Conservation (phyloP, 108 stramenopile species). For the Chaetoceros muelleri region DNA sequence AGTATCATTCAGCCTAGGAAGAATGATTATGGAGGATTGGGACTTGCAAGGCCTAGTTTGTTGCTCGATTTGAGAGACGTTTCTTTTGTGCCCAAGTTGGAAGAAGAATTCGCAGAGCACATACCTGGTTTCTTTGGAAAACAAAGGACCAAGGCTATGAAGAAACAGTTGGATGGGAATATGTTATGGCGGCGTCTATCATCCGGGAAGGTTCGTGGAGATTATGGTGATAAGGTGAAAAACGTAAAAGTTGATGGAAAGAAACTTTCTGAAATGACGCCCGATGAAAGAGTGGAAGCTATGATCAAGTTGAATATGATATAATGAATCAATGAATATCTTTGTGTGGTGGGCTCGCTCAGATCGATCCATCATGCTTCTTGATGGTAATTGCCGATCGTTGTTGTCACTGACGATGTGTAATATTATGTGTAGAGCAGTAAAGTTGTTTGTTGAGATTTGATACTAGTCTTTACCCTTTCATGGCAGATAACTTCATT, state of each 20-base stretch:
- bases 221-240: not conserved
- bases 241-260: constrained; percentile 12
- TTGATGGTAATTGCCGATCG: too few relatives aligned
- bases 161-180: constrained; percentile 53
- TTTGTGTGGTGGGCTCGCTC: too few relatives aligned
- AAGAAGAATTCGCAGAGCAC: constrained; percentile 76
- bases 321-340: too few relatives aligned
- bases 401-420: too few relatives aligned
- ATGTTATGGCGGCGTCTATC: constrained; percentile 66
- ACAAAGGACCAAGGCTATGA: constrained; percentile 68
- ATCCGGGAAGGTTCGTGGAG: constrained; percentile 8
- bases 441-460: too few relatives aligned
- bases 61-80: constrained; percentile 61
- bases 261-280: constrained; percentile 28
- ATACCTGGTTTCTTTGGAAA: constrained; percentile 81
- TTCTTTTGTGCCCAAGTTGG: constrained; percentile 45
- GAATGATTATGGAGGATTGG: constrained; percentile 77
- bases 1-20: constrained; percentile 57
- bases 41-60: constrained; percentile 55
- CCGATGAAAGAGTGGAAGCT: constrained; percentile 44
- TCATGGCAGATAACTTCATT: too few relatives aligned
- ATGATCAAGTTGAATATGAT: constrained; percentile 42
- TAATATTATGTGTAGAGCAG: too few relatives aligned
- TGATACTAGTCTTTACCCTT: too few relatives aligned
- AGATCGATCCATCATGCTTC: too few relatives aligned